Percentiles rank a stretch among this genome's conserved stretches.
Conservation (phyloP, 2,329 filamentous ascomycete species). For the Hypoxylon sp. region DNA sequence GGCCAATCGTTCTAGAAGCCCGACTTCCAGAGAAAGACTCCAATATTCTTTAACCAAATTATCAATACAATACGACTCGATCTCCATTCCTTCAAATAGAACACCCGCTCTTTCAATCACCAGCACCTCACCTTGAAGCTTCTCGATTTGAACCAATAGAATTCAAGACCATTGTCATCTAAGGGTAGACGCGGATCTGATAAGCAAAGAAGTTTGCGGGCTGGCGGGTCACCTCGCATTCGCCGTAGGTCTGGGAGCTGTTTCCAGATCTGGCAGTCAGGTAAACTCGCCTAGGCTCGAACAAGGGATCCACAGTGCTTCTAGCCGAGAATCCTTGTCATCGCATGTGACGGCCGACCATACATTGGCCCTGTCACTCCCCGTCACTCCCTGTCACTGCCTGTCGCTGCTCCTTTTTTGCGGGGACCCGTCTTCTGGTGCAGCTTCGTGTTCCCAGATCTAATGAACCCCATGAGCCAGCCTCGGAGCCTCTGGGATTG, state of each 20-base stretch:
- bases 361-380: neutral
- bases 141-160: conserved; percentile 10
- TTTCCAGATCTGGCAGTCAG: conserved; percentile 37
- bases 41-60: neutral
- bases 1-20: neutral
- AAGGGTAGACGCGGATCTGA: conserved; percentile 26
- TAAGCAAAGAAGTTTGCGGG: conserved; percentile 25
- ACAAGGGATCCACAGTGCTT: conserved; percentile 16
- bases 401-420: conserved; percentile 26
- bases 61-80: neutral
- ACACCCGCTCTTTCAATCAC: neutral
- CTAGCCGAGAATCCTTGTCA: conserved; percentile 40
- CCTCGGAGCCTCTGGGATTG: conserved; percentile 18
- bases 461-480: conserved; percentile 7
- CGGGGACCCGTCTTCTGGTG: conserved; percentile 26
- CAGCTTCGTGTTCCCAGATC: conserved; percentile 27
- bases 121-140: neutral
- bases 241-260: conserved; percentile 22
- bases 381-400: too few relatives aligned
- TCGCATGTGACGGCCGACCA: conserved; percentile 33
- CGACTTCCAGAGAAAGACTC: neutral
- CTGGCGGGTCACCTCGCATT: conserved; percentile 31
- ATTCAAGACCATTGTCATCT: conserved; percentile 24
- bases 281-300: conserved; percentile 33
- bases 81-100: neutral